Evolutionary conservation across 306 rosid species (phyloP).

Genomic region (Styphnolobium japonicum): DNA sequence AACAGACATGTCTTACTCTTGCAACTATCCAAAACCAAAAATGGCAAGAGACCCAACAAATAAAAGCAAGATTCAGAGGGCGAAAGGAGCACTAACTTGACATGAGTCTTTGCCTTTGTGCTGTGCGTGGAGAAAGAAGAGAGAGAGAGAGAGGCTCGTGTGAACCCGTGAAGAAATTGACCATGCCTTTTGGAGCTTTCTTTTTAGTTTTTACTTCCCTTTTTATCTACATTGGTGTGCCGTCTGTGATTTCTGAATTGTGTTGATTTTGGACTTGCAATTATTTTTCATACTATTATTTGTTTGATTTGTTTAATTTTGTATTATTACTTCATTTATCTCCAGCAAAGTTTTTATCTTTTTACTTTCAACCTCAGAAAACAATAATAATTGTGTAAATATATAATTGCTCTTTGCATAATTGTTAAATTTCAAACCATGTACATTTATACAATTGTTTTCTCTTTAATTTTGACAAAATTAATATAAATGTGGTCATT

Average conservation of each 20-base stretch:
- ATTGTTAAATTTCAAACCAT: too few relatives aligned
- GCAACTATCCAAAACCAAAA: neutral
- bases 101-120: too few relatives aligned
- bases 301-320: neutral
- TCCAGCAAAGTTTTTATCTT: neutral
- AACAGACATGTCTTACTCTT: slow-evolving; percentile 33
- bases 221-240: slow-evolving; percentile 34
- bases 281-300: neutral
- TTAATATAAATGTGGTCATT: too few relatives aligned
- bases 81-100: slow-evolving; percentile 20
- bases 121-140: neutral
- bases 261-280: neutral
- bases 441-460: too few relatives aligned
- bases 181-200: slow-evolving; percentile 1
- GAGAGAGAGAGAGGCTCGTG: neutral
- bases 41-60: slow-evolving; percentile 29
- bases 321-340: neutral
- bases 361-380: neutral
- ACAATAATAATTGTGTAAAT: too few relatives aligned
- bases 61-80: slow-evolving; percentile 16
- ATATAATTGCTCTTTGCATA: too few relatives aligned
- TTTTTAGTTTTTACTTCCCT: neutral
- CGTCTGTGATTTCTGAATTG: too few relatives aligned
- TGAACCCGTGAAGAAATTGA: slow-evolving; percentile 51
- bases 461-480: too few relatives aligned